Conservation (phyloP, 164 flowering plant species). For the Vitis riparia region DNA sequence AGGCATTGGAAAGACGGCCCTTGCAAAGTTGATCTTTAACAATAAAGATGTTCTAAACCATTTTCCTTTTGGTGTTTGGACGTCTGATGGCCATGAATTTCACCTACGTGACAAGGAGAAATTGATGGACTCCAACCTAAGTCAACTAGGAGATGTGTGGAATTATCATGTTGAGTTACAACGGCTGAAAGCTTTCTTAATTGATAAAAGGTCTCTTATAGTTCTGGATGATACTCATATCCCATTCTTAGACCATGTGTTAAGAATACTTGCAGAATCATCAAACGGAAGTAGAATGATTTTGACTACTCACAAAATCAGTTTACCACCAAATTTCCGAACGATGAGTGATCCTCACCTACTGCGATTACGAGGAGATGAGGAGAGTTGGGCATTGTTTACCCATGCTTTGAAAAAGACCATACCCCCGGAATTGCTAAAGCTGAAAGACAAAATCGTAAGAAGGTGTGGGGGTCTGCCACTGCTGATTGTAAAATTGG, state of each 20-base stretch:
- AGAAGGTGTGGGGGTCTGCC: not conserved
- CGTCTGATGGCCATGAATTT: not conserved
- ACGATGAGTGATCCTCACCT: not conserved
- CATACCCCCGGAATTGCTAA: no score
- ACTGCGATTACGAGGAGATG: constrained; percentile 1
- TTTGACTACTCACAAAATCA: not conserved
- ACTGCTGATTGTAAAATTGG: not conserved
- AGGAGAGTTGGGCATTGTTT: constrained; percentile 9
- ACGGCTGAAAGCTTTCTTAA: not conserved
- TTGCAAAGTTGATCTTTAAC: not conserved
- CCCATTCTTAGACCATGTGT: not conserved
- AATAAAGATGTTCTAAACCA: not conserved
- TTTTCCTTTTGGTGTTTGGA: not conserved
- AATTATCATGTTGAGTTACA: no score
- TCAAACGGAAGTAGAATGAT: not conserved
- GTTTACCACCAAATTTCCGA: no score
- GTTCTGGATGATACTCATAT: not conserved
- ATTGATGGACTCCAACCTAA: no score
- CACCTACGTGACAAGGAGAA: not conserved
- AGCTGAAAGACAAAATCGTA: not conserved
- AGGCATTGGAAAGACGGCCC: constrained; percentile 10
- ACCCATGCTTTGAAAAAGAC: not conserved
- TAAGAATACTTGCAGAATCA: not conserved
- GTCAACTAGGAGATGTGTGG: not conserved
- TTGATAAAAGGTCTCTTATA: not conserved